A percentile compares a stretch with the other conserved stretches of the same genome.
phyloP scores from a whole-genome alignment of 371 early-diverging fungal species.

The Rhizomucor pusillus region DNA sequence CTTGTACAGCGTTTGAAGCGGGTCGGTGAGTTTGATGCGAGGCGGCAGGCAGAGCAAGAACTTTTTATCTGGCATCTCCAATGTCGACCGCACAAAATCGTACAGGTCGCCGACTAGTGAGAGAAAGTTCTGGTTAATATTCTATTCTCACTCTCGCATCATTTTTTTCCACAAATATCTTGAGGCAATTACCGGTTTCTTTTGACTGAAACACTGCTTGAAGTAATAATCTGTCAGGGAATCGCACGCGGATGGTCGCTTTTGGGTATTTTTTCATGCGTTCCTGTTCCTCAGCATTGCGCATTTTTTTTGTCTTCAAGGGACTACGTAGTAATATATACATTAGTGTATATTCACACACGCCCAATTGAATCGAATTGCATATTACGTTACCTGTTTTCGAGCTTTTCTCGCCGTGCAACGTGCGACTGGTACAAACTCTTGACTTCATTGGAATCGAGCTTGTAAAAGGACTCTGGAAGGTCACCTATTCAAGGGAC shows the following conservation, averaged over 20 bases:
- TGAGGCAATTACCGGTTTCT: slow-evolving; percentile 48
- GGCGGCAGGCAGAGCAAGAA: slow-evolving; percentile 49
- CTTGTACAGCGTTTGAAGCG: slow-evolving; percentile 34
- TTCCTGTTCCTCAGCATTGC: slow-evolving; percentile 41
- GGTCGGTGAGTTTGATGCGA: slow-evolving; percentile 38
- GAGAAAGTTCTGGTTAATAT: background rate
- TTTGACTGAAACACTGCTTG: slow-evolving; percentile 44
- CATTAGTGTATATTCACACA: too few relatives aligned
- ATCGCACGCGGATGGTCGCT: slow-evolving; percentile 45
- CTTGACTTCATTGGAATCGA: slow-evolving; percentile 34
- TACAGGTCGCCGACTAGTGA: slow-evolving; percentile 38
- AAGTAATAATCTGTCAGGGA: slow-evolving; percentile 40
- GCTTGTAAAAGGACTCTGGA: slow-evolving; percentile 47
- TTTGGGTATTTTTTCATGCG: slow-evolving; percentile 44
- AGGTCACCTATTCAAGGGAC: slow-evolving; percentile 30
- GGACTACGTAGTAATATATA: slow-evolving; percentile 37
- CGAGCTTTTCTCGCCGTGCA: slow-evolving; percentile 37
- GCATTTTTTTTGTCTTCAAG: slow-evolving; percentile 46
- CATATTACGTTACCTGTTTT: slow-evolving; percentile 29
- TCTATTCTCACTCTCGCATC: background rate
- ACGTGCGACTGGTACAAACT: slow-evolving; percentile 39
- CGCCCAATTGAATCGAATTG: too few relatives aligned
- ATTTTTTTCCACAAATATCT: too few relatives aligned
- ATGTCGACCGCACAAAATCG: slow-evolving; percentile 32
- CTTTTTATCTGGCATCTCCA: slow-evolving; percentile 41